Evolutionary conservation across 352 stramenopile species (phyloP), one percentile per base, ranked within the genome.

Genomic region (Phytophthora aleatoria): DNA sequence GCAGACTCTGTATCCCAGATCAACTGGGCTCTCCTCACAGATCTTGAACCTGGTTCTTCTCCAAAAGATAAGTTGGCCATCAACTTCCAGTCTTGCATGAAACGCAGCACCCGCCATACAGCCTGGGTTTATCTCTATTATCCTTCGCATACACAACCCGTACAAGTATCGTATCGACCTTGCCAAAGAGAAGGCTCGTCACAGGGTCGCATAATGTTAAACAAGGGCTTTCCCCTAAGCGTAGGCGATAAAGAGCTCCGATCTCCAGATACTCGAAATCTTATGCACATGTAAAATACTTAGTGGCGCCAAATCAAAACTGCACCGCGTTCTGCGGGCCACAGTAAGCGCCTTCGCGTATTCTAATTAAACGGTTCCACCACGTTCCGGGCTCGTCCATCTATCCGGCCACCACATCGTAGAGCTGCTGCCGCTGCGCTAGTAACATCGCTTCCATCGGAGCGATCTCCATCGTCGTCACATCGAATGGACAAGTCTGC

Each of bases 401-500:
- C 68, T 68, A 72, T 36, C 45, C 36, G 8, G 35, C 35, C 48
- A 68, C 61, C 41, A 55, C 39, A 50, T 73, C 41, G 57, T 78
- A 70, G 45, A 76, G 50, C 33, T 63, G 42, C 41, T 59, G 57
- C 7, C 73, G 57, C 55, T 70, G 50, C 10, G 38, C 44, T 35
- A 78, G 51, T 50, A 67, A 49, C 56, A 56, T 55, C 15, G 27
- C 10, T 57, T 82, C 60, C 5, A 60, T 12, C 15, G 57, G 48
- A 12, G 56, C 24, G 26, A 82, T 54, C 13, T 67, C 42, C 16
- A 77, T 50, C 27, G 54, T 65, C 24, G 67, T 74, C 30, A 79
- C 70, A 47, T 79, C 57, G 47, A 82, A 82, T 31, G 70, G 67
- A 56, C 74, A 82, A 41, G 50, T 67, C 44, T 79, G 74, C 45